Percentiles rank a stretch among this genome's conserved stretches.
phyloP scores from a whole-genome alignment of 345 rosid genomes.

The Schrenkiella parvula region DNA sequence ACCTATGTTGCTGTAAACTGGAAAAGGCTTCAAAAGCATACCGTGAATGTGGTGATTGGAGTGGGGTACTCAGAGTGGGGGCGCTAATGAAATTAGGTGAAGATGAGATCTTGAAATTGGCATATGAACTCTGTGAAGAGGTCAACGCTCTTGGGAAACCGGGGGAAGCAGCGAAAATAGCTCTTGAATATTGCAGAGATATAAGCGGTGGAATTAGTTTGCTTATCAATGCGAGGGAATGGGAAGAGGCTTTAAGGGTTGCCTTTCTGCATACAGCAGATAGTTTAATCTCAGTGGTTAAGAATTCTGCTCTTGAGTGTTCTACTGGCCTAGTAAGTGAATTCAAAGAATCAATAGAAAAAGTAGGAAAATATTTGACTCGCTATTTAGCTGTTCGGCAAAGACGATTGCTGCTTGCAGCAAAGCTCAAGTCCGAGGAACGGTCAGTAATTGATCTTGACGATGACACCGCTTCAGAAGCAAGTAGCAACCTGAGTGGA shows the following conservation, averaged over 20 bases:
- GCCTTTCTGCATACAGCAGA: conserved; percentile 66
- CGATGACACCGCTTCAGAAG: conserved; percentile 88
- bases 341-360: conserved; percentile 77
- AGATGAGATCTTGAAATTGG: conserved; percentile 66
- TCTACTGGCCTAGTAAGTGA: conserved; percentile 56
- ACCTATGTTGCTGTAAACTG: conserved; percentile 66
- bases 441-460: conserved; percentile 62
- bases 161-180: conserved; percentile 91
- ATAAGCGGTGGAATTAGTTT: conserved; percentile 58
- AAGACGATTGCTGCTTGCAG: conserved; percentile 85
- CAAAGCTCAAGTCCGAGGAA: conserved; percentile 79
- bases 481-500: conserved; percentile 87
- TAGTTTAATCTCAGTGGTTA: conserved; percentile 58
- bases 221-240: conserved; percentile 77
- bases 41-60: conserved; percentile 86
- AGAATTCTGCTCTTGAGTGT: conserved; percentile 70
- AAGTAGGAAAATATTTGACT: conserved; percentile 85
- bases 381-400: conserved; percentile 96
- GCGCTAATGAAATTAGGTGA: conserved; percentile 72
- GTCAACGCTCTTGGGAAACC: conserved; percentile 94
- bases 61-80: conserved; percentile 80
- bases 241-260: conserved; percentile 95
- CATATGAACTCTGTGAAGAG: conserved; percentile 86
- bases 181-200: conserved; percentile 79
- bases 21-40: conserved; percentile 88